Percentiles rank a stretch among this genome's conserved stretches.
These are phyloP conservation scores for Leishmania martiniquensis DNA, from an alignment of 208 protist species.

Conservation along the genomic window DNA sequence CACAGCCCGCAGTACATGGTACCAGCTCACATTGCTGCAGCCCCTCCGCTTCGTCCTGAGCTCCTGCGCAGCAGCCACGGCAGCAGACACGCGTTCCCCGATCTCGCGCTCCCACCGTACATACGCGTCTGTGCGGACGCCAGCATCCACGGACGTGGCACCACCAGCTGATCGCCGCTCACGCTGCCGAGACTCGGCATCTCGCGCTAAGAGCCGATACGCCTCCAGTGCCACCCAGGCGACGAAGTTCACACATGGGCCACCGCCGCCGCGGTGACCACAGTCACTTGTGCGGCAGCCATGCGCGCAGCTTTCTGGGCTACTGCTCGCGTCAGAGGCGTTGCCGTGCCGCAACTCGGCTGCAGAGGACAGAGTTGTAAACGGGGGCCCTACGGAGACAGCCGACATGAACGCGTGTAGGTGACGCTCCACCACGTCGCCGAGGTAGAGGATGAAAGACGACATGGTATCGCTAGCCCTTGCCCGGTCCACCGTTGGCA, in stretches of 20 bases:
- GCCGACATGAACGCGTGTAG: constrained; percentile 19
- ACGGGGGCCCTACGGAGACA: constrained; percentile 21
- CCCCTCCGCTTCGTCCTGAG: not conserved
- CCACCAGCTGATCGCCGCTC: constrained; percentile 8
- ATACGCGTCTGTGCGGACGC: constrained; percentile 7
- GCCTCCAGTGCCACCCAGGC: constrained; percentile 50
- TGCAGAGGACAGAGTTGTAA: not conserved
- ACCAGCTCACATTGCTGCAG: not conserved
- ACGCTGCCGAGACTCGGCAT: constrained; percentile 21
- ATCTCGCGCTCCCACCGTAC: constrained; percentile 10
- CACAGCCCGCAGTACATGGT: not conserved
- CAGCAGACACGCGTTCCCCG: constrained; percentile 8
- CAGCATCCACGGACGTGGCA: constrained; percentile 7
- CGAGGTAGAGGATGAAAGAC: constrained; percentile 22
- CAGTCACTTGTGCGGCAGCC: not conserved
- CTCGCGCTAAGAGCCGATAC: constrained; percentile 39
- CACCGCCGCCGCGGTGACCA: constrained; percentile 11
- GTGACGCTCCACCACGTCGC: constrained; percentile 26
- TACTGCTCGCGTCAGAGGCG: not conserved
- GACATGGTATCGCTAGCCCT: not conserved
- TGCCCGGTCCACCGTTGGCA: not conserved
- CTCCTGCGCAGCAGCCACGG: not conserved
- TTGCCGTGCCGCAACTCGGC: not conserved
- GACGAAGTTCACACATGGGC: constrained; percentile 50
- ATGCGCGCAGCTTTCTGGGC: not conserved